Base-by-base conservation (phyloP, 805 yeast genomes). In the Cyberlindnera maritima region DNA sequence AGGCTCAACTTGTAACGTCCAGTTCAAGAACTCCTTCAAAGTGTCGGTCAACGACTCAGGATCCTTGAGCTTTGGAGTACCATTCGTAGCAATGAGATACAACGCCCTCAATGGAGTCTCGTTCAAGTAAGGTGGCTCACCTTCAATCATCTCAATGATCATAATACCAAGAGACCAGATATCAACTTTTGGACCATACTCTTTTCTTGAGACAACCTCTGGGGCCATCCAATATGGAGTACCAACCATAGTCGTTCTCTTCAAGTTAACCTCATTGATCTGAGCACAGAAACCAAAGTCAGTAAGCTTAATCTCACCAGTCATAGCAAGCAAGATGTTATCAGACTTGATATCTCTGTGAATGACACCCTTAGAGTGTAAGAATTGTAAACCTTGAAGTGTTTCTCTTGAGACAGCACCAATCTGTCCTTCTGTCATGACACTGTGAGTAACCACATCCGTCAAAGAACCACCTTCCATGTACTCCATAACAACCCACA, bases 181-280 rank as follows among this genome's bases (percentile, higher is more conserved):
- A 68, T 94, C 99, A 37, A 94, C 96, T 64, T 94, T 91, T 40
- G 96, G 94, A 31, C 96, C 99, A 63, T 94, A 94, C 62, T 91
- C 97, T 65, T 90, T 91, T 57, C 95, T 81, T 17, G 91, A 81
- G 23, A 94, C 97, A 44, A 94, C 97, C 66, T 94, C 99, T 1
- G 99, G 99, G 0, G 99, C 99, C 99, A 94, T 94, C 99, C 99
- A 94, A 65, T 94, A 94, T 13, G 99, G 99, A 0, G 99, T 94
- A 14, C 99, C 99, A 15, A 94, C 99, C 96, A 94, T 89, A 4
- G 99, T 94, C 3, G 96, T 90, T 64, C 99, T 81, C 66, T 92
- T 91, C 46, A 86, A 72, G 54, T 87, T 85, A 45, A 79, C 77
- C 54, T 85, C 95, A 32, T 85, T 87, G 50, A 87, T 76, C 66